Evolutionary conservation across 495 filamentous ascomycete species (phyloP).

Genomic region (Penicillium psychrofluorescens): DNA sequence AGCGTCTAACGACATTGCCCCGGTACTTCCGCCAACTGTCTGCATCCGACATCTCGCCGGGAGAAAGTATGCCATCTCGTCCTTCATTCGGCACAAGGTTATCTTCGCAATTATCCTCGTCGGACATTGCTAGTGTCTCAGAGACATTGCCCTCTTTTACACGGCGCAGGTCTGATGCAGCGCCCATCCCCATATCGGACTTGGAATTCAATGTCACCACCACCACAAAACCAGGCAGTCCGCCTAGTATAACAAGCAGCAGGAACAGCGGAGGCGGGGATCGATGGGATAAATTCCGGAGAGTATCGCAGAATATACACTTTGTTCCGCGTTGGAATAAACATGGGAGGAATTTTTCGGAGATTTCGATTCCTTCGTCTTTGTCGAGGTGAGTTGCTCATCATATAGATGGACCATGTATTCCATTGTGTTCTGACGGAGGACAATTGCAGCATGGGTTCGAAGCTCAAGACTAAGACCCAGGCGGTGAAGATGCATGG

Average conservation of each 20-base stretch:
- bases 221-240: background rate
- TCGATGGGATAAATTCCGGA: constrained; percentile 2
- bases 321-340: no score
- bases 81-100: no score
- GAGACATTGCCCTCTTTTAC: background rate
- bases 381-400: background rate
- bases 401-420: no score
- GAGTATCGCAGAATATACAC: constrained; percentile 1
- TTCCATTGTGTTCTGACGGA: no score
- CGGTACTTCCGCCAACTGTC: background rate
- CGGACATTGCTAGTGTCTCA: no score
- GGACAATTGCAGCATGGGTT: background rate
- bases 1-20: background rate
- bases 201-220: background rate
- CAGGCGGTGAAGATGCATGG: constrained; percentile 5
- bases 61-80: no score
- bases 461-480: background rate
- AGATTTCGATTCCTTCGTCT: background rate
- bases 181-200: constrained; percentile 6
- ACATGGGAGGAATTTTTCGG: background rate
- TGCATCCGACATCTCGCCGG: background rate
- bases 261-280: background rate
- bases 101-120: no score
- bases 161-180: constrained; percentile 6
- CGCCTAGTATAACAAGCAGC: constrained; percentile 1